phyloP scores from a whole-genome alignment of 768 basidiomycete genomes.

The Macrolepiota dolichaula region DNA sequence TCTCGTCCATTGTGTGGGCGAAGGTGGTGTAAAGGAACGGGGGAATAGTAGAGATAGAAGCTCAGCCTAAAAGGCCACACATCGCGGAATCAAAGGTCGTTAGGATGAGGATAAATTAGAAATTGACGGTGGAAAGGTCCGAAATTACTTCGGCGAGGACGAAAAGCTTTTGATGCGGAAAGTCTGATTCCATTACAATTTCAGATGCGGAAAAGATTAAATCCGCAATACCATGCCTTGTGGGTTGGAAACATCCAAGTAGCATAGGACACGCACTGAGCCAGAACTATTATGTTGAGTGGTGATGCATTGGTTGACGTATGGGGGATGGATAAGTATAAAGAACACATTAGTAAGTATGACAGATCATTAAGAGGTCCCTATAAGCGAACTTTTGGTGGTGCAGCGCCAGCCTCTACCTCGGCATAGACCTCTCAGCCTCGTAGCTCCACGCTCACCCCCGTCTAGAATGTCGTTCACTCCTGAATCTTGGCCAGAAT shows the following conservation, averaged over 20 bases:
- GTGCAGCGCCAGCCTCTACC: neutral
- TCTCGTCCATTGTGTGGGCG: neutral
- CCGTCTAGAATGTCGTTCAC: constrained; percentile 34
- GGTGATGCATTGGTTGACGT: constrained; percentile 1
- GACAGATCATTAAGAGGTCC: constrained; percentile 1
- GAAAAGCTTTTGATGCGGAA: too few relatives aligned
- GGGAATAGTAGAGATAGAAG: too few relatives aligned
- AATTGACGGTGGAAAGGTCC: too few relatives aligned
- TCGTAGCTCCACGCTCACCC: neutral
- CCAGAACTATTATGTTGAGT: constrained; percentile 10
- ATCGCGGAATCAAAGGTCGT: too few relatives aligned
- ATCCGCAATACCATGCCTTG: neutral
- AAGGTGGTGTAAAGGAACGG: neutral
- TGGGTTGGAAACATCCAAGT: neutral
- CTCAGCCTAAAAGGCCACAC: too few relatives aligned
- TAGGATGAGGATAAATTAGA: too few relatives aligned
- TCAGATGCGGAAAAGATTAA: neutral
- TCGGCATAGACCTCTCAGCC: neutral
- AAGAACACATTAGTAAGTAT: neutral
- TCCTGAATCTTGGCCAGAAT: constrained; percentile 97
- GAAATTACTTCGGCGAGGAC: too few relatives aligned
- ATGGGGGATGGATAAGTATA: constrained; percentile 2
- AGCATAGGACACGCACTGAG: neutral
- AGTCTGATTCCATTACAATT: neutral
- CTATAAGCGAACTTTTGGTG: constrained; percentile 14